Base-by-base conservation (phyloP, 2,329 filamentous ascomycete genomes). In the Chrysosphaeria jannelii region DNA sequence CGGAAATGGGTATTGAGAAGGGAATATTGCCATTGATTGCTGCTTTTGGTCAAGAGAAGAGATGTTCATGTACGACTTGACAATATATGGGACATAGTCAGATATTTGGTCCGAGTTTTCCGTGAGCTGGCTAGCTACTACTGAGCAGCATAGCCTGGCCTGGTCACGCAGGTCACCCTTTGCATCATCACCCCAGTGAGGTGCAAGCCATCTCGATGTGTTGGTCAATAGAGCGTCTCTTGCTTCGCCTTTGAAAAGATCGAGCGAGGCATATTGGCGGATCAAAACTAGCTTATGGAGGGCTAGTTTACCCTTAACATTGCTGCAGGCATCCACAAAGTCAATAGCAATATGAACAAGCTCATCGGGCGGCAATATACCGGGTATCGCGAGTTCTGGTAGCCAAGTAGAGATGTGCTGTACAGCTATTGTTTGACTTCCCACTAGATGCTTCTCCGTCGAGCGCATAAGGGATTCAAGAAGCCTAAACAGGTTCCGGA, bases 331-430 rank as follows among this genome's bases (percentile, higher is more conserved):
- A 38, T 91, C 78, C 50, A 93, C 69, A 37, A 93, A 89, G 43
- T 81, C 75, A 30, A 88, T 74, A 19, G 79, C 76, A 31, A 91
- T 70, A 35, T 89, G 70, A 24, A 91, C 50, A 21, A 91, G 81
- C 39, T 93, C 81, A 35, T 78, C 69, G 0, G 68, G 65, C 4
- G 57, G 60, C 37, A 93, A 54, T 18, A 85, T 53, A 2, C 67
- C 63, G n/a, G n/a, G n/a, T n/a, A n/a, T n/a, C 1, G 62, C 54
- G 7, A 97, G 59, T 39, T 93, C 81, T 0, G 85, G 81, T n/a
- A 97, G 50, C 85, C 85, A 97, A 0, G 74, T 72, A 39, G 93
- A 81, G 40, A 93, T 89, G 40, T 93, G 76, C 42, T 97, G 85
- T 8, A 93, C 78, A 3, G 88, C 66, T 23, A 97, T 50, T 0